Evolutionary conservation across 495 filamentous ascomycete genomes (phyloP).

Genomic region (Penicillium cinerascens): DNA sequence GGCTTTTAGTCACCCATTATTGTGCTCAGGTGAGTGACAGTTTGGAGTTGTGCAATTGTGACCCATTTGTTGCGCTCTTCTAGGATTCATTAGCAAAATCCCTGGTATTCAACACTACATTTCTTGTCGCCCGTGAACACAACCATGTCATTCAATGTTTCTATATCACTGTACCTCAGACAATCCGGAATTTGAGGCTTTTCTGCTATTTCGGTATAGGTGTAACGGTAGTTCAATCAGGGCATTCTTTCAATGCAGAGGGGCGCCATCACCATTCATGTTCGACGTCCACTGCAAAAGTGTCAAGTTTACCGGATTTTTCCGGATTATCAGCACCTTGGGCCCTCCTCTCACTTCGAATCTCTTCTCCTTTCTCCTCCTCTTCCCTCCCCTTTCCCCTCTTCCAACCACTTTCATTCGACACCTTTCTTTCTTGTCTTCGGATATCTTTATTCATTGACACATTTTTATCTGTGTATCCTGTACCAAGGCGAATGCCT

Average conservation of each 20-base stretch:
- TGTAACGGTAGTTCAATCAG: background rate
- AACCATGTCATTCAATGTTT: background rate
- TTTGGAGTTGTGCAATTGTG: background rate
- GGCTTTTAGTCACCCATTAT: background rate
- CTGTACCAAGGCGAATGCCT: background rate
- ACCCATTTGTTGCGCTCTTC: background rate
- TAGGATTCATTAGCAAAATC: too few species aligned
- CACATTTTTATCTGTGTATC: background rate
- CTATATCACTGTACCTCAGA: background rate
- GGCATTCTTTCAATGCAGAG: background rate
- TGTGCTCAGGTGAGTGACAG: background rate
- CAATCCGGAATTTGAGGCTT: background rate
- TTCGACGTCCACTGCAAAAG: background rate
- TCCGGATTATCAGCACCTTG: background rate
- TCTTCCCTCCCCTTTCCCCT: conserved; percentile 9
- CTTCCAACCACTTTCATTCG: background rate
- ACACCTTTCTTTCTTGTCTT: conserved; percentile 4
- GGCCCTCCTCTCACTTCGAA: background rate
- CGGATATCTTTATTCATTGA: background rate
- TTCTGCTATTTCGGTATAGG: background rate
- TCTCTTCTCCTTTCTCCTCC: conserved; percentile 7
- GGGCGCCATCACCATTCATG: background rate
- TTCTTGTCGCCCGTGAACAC: background rate
- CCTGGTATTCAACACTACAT: background rate
- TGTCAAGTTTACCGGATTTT: background rate